Evolutionary conservation across 331 rosid species (phyloP).

Genomic region (Stylosanthes scabra): DNA sequence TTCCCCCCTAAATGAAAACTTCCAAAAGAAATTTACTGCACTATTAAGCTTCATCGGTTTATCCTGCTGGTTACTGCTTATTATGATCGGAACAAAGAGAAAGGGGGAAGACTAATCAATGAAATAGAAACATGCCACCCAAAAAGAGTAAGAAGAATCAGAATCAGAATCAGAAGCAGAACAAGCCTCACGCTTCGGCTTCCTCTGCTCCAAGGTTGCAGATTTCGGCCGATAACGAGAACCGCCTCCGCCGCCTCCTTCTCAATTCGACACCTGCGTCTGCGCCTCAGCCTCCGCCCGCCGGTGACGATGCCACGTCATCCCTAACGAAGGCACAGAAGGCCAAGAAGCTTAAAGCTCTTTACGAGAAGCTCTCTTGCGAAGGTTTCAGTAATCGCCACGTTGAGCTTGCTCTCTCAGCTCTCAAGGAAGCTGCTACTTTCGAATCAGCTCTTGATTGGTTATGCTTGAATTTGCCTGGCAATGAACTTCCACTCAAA

Average conservation of each 20-base stretch:
- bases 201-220: constrained; percentile 76
- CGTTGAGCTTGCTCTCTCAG: constrained; percentile 86
- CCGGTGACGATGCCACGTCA: constrained; percentile 47
- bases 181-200: constrained; percentile 28
- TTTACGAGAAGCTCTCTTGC: constrained; percentile 92
- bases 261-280: constrained; percentile 60
- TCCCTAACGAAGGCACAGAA: constrained; percentile 76
- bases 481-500: constrained; percentile 88
- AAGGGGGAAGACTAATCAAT: not conserved
- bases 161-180: constrained; percentile 49
- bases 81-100: not conserved
- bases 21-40: too few relatives aligned
- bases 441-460: constrained; percentile 94
- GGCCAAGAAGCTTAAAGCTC: constrained; percentile 79
- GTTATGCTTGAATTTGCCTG: constrained; percentile 90
- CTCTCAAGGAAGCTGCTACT: constrained; percentile 87
- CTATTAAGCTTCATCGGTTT: too few relatives aligned
- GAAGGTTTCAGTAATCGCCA: constrained; percentile 93
- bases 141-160: constrained; percentile 62
- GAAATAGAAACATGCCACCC: constrained; percentile 63
- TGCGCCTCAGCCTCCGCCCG: not conserved
- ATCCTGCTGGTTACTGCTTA: not conserved
- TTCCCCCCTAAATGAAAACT: too few relatives aligned
- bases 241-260: constrained; percentile 89
- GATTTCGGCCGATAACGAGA: constrained; percentile 95